Conservation (phyloP, 352 stramenopile genomes). For the Globisporangium parvum region DNA sequence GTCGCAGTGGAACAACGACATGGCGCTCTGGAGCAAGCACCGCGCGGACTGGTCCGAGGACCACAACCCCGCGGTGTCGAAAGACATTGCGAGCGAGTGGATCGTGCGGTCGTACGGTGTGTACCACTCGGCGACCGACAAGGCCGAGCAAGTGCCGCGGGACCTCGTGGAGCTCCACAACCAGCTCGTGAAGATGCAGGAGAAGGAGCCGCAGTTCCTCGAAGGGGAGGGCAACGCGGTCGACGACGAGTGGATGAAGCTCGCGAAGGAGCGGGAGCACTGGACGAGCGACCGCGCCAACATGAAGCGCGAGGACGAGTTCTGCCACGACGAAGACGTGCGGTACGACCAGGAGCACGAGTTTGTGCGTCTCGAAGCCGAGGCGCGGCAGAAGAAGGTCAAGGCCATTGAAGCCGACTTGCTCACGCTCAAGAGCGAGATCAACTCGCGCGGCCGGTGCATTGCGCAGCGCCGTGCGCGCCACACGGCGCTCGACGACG, state of each 20-base stretch:
- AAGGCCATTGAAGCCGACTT: slow-evolving; percentile 76
- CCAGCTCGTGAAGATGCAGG: slow-evolving; percentile 79
- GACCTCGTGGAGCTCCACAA: slow-evolving; percentile 71
- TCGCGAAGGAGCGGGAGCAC: slow-evolving; percentile 86
- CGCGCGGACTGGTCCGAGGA: slow-evolving; percentile 83
- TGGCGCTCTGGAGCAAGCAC: slow-evolving; percentile 85
- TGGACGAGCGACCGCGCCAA: slow-evolving; percentile 83
- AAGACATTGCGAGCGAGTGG: slow-evolving; percentile 85
- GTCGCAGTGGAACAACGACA: slow-evolving; percentile 86
- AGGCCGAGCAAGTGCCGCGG: slow-evolving; percentile 41
- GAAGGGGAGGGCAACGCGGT: slow-evolving; percentile 80
- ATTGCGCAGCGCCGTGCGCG: slow-evolving; percentile 71
- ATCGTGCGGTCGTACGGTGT: slow-evolving; percentile 85
- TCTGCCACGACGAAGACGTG: slow-evolving; percentile 79
- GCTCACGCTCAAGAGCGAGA: slow-evolving; percentile 73
- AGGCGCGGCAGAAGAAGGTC: slow-evolving; percentile 81
- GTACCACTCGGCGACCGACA: slow-evolving; percentile 50
- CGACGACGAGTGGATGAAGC: slow-evolving; percentile 87
- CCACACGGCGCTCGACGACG: slow-evolving; percentile 68
- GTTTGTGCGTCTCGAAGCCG: slow-evolving; percentile 61
- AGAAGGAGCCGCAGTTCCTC: slow-evolving; percentile 70
- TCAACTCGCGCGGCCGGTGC: slow-evolving; percentile 54
- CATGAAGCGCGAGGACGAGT: slow-evolving; percentile 87
- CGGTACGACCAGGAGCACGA: slow-evolving; percentile 86
- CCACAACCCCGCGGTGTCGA: slow-evolving; percentile 83